Evolutionary conservation across 2,329 filamentous ascomycete species (phyloP).

Genomic region (Pyrenochaeta sp.): DNA sequence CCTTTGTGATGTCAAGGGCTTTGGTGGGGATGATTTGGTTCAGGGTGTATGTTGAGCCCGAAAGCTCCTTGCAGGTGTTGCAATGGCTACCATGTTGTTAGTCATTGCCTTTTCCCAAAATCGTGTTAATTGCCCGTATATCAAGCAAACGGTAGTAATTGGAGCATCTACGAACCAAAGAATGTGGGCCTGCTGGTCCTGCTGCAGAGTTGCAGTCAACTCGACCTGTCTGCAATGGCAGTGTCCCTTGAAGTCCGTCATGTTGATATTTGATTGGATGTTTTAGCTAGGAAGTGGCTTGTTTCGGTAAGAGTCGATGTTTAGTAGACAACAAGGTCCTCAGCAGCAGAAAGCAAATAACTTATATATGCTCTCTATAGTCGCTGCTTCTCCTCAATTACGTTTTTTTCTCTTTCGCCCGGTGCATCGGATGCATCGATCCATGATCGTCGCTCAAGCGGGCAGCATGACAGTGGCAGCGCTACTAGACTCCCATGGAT

Average conservation of each 20-base stretch:
- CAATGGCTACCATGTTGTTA: conserved; percentile 57
- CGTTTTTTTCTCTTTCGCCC: neutral
- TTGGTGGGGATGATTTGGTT: conserved; percentile 63
- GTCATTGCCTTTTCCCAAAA: neutral
- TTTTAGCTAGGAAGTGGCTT: neutral
- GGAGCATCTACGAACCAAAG: conserved; percentile 51
- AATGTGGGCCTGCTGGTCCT: conserved; percentile 56
- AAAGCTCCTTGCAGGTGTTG: conserved; percentile 64
- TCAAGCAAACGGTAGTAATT: neutral
- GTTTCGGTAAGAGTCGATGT: neutral
- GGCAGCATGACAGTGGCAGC: neutral
- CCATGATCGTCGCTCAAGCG: neutral
- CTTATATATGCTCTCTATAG: conserved; percentile 1
- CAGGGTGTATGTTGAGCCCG: conserved; percentile 61
- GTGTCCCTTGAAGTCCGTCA: conserved; percentile 59
- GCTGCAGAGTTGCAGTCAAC: conserved; percentile 60
- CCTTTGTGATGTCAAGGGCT: conserved; percentile 62
- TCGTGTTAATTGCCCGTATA: neutral
- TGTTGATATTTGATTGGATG: conserved; percentile 32
- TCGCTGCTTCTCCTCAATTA: neutral
- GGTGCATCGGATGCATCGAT: neutral
- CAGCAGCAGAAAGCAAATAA: neutral
- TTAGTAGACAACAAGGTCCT: conserved; percentile 19
- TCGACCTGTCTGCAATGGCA: conserved; percentile 65
- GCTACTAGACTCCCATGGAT: neutral